These are phyloP conservation scores for Mucor sp. DNA, from an alignment of 371 early-diverging fungal genomes.

Conservation along the genomic window DNA sequence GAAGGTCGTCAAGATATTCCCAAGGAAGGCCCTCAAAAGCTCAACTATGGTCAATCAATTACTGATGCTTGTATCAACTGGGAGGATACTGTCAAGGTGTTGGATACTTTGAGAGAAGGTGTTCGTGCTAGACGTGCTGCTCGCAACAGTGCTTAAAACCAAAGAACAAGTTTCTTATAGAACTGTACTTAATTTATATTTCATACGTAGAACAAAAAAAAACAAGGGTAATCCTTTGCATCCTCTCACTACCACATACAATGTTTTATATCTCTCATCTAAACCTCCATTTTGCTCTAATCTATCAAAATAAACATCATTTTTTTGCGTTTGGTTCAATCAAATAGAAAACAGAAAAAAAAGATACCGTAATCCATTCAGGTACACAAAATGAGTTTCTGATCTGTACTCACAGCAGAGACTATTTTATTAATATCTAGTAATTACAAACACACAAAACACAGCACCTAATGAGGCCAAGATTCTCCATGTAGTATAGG, in stretches of 20 bases:
- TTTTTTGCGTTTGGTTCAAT: no score
- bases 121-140: constrained; percentile 65
- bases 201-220: no score
- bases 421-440: constrained; percentile 12
- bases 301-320: no score
- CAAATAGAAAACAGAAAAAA: no score
- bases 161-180: neutral
- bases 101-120: constrained; percentile 65
- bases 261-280: no score
- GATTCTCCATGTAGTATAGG: constrained; percentile 53
- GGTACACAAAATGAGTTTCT: neutral
- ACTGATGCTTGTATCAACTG: constrained; percentile 83
- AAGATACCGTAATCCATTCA: neutral
- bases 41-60: constrained; percentile 71
- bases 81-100: constrained; percentile 68
- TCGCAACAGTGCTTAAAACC: neutral
- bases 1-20: constrained; percentile 78
- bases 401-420: neutral
- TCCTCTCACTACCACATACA: no score
- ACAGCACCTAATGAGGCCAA: constrained; percentile 54
- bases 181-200: no score
- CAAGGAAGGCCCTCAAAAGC: constrained; percentile 53
- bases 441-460: constrained; percentile 47
- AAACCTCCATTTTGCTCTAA: no score
- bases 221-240: no score